phyloP scores from a whole-genome alignment of 1,284 basidiomycete genomes.

The Prillingera fragicola region DNA sequence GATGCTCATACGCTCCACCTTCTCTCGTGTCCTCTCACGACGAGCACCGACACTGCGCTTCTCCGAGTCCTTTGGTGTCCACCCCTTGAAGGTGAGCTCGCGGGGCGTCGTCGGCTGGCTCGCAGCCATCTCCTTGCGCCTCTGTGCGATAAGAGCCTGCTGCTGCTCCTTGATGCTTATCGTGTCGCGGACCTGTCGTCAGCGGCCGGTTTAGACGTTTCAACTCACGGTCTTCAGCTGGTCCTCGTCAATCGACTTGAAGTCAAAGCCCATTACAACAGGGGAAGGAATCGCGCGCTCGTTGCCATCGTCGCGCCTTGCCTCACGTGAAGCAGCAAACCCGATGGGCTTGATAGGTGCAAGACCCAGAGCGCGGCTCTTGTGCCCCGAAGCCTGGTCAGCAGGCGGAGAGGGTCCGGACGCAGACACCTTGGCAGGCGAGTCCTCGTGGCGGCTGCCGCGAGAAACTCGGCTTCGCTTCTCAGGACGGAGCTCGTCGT shows the following conservation, averaged over 20 bases:
- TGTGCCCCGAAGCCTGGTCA: constrained; percentile 4
- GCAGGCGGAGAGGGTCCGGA: constrained; percentile 2
- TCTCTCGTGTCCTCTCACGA: constrained; percentile 43
- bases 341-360: constrained; percentile 42
- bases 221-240: constrained; percentile 42
- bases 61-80: constrained; percentile 37
- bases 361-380: constrained; percentile 12
- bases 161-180: constrained; percentile 46
- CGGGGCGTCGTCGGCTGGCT: constrained; percentile 35
- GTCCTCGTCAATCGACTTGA: constrained; percentile 39
- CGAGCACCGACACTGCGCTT: constrained; percentile 33
- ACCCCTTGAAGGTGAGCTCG: constrained; percentile 43
- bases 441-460: constrained; percentile 10
- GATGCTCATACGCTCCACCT: constrained; percentile 43
- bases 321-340: constrained; percentile 37
- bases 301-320: constrained; percentile 26
- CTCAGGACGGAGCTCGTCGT: constrained; percentile 14
- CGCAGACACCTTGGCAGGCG: constrained; percentile 10
- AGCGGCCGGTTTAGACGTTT: neutral
- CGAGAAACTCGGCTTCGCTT: constrained; percentile 11
- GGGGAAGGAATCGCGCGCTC: constrained; percentile 35
- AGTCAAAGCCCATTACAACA: constrained; percentile 46
- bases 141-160: constrained; percentile 43
- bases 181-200: constrained; percentile 41
- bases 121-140: constrained; percentile 34